These are phyloP conservation scores for Termitomyces sp. DNA, from an alignment of 768 basidiomycete species.

Conservation along the genomic window DNA sequence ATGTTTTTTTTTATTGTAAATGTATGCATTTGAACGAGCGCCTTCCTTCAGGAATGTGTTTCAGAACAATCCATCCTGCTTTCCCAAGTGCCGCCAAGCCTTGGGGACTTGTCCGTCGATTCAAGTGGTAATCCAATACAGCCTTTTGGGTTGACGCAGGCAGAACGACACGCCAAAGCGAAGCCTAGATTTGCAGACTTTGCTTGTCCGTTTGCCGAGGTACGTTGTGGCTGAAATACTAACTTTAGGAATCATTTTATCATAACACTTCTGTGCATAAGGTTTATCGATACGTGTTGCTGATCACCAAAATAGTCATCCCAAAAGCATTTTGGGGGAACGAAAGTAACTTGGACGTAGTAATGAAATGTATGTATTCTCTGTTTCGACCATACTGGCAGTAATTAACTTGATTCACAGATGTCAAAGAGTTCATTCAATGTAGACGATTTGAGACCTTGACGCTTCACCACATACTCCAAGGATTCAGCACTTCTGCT, in stretches of 20 bases:
- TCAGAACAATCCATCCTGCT: slow-evolving; percentile 59
- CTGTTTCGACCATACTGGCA: not conserved
- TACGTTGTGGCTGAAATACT: slow-evolving; percentile 20
- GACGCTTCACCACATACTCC: slow-evolving; percentile 69
- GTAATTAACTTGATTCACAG: slow-evolving; percentile 28
- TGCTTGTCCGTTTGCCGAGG: slow-evolving; percentile 60
- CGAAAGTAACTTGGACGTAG: slow-evolving; percentile 50
- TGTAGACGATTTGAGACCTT: slow-evolving; percentile 79
- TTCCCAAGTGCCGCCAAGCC: slow-evolving; percentile 41
- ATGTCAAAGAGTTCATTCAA: slow-evolving; percentile 66
- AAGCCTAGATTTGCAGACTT: slow-evolving; percentile 84
- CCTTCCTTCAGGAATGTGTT: slow-evolving; percentile 56
- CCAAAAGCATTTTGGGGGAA: slow-evolving; percentile 80
- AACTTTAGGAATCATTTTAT: not conserved
- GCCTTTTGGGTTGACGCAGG: slow-evolving; percentile 41
- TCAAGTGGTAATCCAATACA: slow-evolving; percentile 43
- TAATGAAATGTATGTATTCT: slow-evolving; percentile 46
- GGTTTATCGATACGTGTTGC: slow-evolving; percentile 65
- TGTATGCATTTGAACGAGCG: not conserved
- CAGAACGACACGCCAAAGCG: slow-evolving; percentile 32
- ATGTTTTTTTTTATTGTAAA: slow-evolving; percentile 4
- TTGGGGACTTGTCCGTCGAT: slow-evolving; percentile 43
- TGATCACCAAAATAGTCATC: slow-evolving; percentile 64
- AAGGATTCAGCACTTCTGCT: slow-evolving; percentile 66
- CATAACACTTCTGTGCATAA: slow-evolving; percentile 20